Evolutionary conservation across 305 asterid species (phyloP).

Genomic region (Fraxinus sp.): DNA sequence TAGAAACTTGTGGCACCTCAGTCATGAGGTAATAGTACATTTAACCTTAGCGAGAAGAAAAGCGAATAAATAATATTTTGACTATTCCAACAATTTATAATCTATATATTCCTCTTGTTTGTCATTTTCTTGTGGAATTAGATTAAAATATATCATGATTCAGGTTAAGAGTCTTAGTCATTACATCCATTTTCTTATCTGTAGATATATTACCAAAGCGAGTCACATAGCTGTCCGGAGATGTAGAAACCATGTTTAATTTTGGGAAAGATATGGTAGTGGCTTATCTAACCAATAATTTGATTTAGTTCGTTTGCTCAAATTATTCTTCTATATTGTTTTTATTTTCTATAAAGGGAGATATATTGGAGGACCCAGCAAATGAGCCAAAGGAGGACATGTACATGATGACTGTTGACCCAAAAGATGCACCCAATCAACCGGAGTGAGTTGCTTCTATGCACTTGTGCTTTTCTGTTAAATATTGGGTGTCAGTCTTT

Average conservation of each 20-base stretch:
- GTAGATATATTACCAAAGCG: neutral
- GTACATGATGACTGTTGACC: slow-evolving; percentile 85
- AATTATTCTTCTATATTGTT: neutral
- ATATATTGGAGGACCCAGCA: slow-evolving; percentile 87
- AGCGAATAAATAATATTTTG: neutral
- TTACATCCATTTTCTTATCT: neutral
- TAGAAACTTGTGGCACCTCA: slow-evolving; percentile 96
- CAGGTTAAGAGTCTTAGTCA: neutral
- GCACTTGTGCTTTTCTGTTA: neutral
- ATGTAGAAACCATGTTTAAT: neutral
- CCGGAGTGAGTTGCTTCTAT: slow-evolving; percentile 62
- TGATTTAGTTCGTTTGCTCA: neutral
- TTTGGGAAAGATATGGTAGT: neutral
- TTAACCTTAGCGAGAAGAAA: neutral
- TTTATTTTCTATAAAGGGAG: slow-evolving; percentile 47
- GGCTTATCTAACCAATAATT: neutral
- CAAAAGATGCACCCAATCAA: slow-evolving; percentile 75
- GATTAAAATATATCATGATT: neutral
- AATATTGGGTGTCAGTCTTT: neutral
- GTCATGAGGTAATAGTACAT: slow-evolving; percentile 70
- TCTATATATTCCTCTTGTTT: neutral
- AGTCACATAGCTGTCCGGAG: neutral
- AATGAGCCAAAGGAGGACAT: slow-evolving; percentile 92
- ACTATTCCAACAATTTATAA: neutral
- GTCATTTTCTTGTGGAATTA: neutral